Evolutionary conservation across 495 filamentous ascomycete species (phyloP).

Genomic region (Penicillium ucsense): DNA sequence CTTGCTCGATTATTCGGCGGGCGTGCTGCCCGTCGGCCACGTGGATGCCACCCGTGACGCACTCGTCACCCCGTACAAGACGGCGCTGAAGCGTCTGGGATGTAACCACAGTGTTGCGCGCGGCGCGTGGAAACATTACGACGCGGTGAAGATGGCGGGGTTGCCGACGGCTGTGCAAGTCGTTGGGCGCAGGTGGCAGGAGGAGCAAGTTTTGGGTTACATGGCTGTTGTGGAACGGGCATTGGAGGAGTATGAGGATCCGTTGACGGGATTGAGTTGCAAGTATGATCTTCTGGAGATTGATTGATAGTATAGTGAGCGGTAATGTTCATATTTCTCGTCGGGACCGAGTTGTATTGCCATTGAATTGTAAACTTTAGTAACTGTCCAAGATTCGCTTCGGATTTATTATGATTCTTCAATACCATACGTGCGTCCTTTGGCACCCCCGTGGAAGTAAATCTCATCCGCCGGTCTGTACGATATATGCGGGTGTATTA

Average conservation of each 20-base stretch:
- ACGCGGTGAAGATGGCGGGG: constrained; percentile 74
- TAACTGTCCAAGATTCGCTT: no score
- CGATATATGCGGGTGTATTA: no score
- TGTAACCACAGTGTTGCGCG: constrained; percentile 65
- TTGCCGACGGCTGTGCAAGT: constrained; percentile 83
- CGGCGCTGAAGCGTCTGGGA: constrained; percentile 27
- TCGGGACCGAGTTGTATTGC: no score
- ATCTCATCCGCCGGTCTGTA: no score
- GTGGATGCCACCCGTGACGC: constrained; percentile 63
- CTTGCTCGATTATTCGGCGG: constrained; percentile 78
- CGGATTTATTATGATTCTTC: no score
- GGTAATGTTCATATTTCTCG: no score
- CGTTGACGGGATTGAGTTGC: constrained; percentile 31
- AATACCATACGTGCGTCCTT: no score
- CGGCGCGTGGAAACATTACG: constrained; percentile 83
- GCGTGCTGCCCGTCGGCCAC: constrained; percentile 78
- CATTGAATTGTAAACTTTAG: no score
- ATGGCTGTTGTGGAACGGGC: constrained; percentile 74
- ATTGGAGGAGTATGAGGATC: constrained; percentile 43
- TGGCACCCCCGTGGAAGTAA: no score
- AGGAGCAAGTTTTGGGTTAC: constrained; percentile 82
- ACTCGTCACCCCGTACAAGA: constrained; percentile 48
- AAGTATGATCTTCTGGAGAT: constrained; percentile 59
- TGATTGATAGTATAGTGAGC: constrained; percentile 19
- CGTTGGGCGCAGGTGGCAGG: constrained; percentile 73